phyloP scores from a whole-genome alignment of 1,139 yeast species.

The Entelexis sorbosivorans region DNA sequence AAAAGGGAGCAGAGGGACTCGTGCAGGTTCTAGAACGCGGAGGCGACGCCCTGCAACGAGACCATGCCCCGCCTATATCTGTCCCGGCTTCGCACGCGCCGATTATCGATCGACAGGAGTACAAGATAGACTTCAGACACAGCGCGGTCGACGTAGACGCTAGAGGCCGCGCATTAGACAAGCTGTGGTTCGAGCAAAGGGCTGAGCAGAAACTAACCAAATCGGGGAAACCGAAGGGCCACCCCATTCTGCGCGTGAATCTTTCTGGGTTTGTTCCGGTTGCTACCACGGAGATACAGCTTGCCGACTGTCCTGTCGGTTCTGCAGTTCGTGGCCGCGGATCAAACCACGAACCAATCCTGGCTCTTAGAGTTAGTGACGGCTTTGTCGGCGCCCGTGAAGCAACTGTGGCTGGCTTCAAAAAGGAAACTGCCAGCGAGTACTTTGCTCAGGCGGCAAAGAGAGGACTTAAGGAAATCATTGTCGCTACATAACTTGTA shows the following conservation, averaged over 20 bases:
- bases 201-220: constrained; percentile 3
- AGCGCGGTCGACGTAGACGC: constrained; percentile 13
- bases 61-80: neutral
- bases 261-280: constrained; percentile 12
- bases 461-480: constrained; percentile 1
- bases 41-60: neutral
- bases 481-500: neutral
- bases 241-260: constrained; percentile 14
- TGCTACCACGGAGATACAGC: neutral
- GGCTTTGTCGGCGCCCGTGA: constrained; percentile 21
- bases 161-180: constrained; percentile 21
- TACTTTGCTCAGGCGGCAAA: constrained; percentile 12
- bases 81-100: constrained; percentile 18
- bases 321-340: constrained; percentile 19
- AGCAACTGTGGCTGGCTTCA: constrained; percentile 21
- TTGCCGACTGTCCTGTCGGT: neutral
- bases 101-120: constrained; percentile 10
- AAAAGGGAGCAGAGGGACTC: constrained; percentile 50
- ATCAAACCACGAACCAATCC: constrained; percentile 43
- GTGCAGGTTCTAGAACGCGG: constrained; percentile 33
- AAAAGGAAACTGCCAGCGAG: constrained; percentile 16
- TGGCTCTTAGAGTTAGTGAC: constrained; percentile 23
- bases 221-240: constrained; percentile 12
- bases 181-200: constrained; percentile 20
- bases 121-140: constrained; percentile 9